phyloP scores from a whole-genome alignment of 176 grass and related monocot genomes.

The Musa itinerans region DNA sequence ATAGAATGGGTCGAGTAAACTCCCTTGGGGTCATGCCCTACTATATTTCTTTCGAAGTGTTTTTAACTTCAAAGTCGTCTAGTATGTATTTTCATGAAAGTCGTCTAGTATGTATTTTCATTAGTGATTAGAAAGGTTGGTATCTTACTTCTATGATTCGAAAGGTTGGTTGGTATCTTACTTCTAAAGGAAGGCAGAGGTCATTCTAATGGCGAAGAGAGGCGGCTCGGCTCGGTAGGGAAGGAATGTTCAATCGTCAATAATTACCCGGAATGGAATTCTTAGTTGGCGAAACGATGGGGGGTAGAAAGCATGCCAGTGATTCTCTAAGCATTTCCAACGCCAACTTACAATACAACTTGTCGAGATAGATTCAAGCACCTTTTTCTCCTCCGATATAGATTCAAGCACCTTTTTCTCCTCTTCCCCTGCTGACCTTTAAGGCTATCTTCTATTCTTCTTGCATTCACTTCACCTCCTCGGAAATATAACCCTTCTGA shows the following conservation, averaged over 20 bases:
- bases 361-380: neutral
- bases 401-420: neutral
- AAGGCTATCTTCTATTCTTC: neutral
- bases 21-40: neutral
- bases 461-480: too few relatives aligned
- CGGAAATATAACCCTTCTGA: too few relatives aligned
- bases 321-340: neutral
- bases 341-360: neutral
- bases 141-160: neutral
- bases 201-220: neutral
- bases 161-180: too few relatives aligned
- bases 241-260: constrained; percentile 1
- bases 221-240: neutral
- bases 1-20: constrained; percentile 15
- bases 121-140: constrained; percentile 2
- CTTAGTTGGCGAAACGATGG: neutral
- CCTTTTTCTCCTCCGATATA: too few relatives aligned
- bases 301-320: neutral
- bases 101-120: neutral
- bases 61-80: neutral
- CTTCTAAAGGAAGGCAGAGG: neutral
- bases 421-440: neutral
- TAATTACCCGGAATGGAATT: neutral
- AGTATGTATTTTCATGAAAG: neutral
- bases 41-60: too few relatives aligned